These are phyloP conservation scores for Inga leiocalycina DNA, from an alignment of 306 rosid genomes.

Conservation along the genomic window DNA sequence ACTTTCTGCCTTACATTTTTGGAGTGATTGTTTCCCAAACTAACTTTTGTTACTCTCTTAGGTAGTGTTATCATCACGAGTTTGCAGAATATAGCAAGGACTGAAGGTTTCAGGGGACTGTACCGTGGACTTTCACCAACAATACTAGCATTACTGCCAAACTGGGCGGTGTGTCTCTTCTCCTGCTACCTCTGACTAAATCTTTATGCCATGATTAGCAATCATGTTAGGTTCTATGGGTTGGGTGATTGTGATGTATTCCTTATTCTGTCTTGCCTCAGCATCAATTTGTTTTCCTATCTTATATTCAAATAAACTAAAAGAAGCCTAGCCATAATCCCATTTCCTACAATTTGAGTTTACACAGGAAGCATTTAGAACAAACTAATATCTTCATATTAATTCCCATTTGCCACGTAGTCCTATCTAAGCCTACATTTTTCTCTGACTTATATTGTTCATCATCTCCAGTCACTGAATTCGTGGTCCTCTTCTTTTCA, in stretches of 20 bases:
- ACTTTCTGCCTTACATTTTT: background rate
- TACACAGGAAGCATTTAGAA: background rate
- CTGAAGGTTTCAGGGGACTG: conserved; percentile 88
- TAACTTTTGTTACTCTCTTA: conserved; percentile 40
- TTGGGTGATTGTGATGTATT: conserved; percentile 4
- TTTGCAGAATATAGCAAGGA: conserved; percentile 67
- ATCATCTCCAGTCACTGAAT: background rate
- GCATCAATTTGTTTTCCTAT: conserved; percentile 7
- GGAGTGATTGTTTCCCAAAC: conserved; percentile 18
- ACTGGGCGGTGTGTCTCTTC: conserved; percentile 89
- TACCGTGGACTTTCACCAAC: conserved; percentile 98
- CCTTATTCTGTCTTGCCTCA: conserved; percentile 14
- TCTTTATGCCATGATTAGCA: conserved; percentile 11
- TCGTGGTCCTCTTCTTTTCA: background rate
- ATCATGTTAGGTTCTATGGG: conserved; percentile 21
- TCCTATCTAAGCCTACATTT: conserved; percentile 8
- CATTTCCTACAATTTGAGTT: conserved; percentile 16
- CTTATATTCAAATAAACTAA: background rate
- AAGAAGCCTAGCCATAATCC: background rate
- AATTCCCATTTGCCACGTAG: conserved; percentile 4
- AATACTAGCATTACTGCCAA: conserved; percentile 88
- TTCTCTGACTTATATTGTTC: conserved; percentile 9
- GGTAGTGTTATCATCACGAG: conserved; percentile 83
- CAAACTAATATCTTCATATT: background rate
- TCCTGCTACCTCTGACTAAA: conserved; percentile 15